Evolutionary conservation across 805 yeast genomes (phyloP), one percentile per base, ranked within the genome.

Genomic region (Barnettozyma sucrosica): DNA sequence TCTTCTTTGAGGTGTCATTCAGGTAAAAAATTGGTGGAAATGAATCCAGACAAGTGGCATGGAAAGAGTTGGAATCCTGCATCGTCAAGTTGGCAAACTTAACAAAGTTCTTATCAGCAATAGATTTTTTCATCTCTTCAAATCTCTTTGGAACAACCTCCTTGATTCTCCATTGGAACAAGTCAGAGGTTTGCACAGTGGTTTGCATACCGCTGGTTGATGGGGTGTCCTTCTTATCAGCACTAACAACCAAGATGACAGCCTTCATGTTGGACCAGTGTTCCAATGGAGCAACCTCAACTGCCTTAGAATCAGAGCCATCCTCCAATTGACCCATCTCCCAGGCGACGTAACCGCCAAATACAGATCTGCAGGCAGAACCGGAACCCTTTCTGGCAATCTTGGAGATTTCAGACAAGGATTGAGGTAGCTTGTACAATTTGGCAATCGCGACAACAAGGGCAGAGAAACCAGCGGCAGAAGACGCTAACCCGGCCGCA

Each of bases 261-360:
- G 98, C 98, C 58, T 85, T 83, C 83, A 93, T 86, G 36, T 79
- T 75, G 37, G 97, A 89, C 99, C 99, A 93, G 66, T 88, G 95
- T 32, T 71, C 72, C 56, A 75, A 62, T 8, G 95, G 85, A 3
- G 96, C 96, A 36, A 93, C 79, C 69, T 90, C 89, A 25, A 89
- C 95, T 4, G 99, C 99, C 58, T 81, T 83, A 13, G 97, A 90
- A 69, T 93, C 99, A 40, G 79, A 74, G n/a, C 99, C 99, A 62
- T 89, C 84, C 0, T 54, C 68, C 49, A 62, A 53, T 3, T 57
- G 55, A 48, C 99, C 99, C 97, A 90, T 89, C 66, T 93, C 97
- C 99, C 99, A 93, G 4, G 98, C 98, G 11, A 93, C 99, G 63
- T 81, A 93, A 7, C 99, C 99, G 42, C 99, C 98, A 67, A 88